Base-by-base conservation (phyloP, 1,284 basidiomycete species). In the Cutaneotrichosporon sp. region DNA sequence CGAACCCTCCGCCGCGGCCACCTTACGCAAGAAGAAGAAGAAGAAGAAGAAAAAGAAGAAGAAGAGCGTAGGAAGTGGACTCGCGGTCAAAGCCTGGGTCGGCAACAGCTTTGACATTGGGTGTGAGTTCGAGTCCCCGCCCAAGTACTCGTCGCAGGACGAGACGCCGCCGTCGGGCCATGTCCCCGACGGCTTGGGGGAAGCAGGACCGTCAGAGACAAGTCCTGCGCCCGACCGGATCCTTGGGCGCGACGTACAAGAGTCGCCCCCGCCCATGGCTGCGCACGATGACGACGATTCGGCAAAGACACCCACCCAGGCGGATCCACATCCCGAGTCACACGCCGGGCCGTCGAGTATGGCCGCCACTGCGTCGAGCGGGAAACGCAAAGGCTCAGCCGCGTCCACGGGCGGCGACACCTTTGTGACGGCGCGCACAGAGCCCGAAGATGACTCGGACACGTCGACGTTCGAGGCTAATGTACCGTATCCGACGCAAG, bases 101-200 rank as follows among this genome's bases (percentile, higher is more conserved):
- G 71, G 71, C 22, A 65, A 68, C 45, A 70, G 69, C 23, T 73
- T 73, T 49, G 69, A 72, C 51, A 70, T 73, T 38, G 71, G 71
- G 2, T 51, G 61, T 48, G 71, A 73, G 52, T 73, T 71, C 51
- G 26, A 56, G 35, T 41, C 22, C 4, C 12, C 33, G 15, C 23
- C 42, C 23, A 30, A 5, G 10, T 10, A 10, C 10, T 30, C 26
- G 26, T 30, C 26, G 26, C 26, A 30, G 26, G 26, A 30, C 26
- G 26, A 30, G 5, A 30, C 26, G 26, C 26, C 26, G 26, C 26
- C 26, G 26, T 10, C 26, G 5, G 26, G 7, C 10, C 26, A 30
- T 30, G 26, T 30, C 26, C n/a, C n/a, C n/a, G 26, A 10, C 10
- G 26, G 26, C 26, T 5, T 30, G 7, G 26, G 10, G 13, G 39